Percentiles rank a stretch among this genome's conserved stretches.
phyloP scores from a whole-genome alignment of 1,139 yeast species.

The Taphrina flavorubra region DNA sequence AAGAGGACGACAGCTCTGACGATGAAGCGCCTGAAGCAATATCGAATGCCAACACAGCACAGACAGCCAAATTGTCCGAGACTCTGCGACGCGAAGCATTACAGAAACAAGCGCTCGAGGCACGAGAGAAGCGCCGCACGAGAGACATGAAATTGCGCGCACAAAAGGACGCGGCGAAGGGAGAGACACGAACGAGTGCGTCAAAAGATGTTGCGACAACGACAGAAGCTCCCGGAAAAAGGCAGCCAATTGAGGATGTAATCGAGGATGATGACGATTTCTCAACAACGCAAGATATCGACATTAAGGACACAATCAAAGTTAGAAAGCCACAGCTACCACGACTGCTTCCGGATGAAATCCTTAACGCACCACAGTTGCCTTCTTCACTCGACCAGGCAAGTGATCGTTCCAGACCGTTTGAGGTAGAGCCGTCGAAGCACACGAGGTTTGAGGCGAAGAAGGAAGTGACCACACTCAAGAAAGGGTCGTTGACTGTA shows the following conservation, averaged over 20 bases:
- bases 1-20: slow-evolving; percentile 21
- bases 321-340: slow-evolving; percentile 15
- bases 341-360: slow-evolving; percentile 30
- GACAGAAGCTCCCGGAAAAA: neutral
- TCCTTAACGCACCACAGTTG: slow-evolving; percentile 32
- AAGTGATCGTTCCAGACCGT: neutral
- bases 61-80: slow-evolving; percentile 5
- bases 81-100: neutral
- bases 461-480: slow-evolving; percentile 20
- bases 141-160: slow-evolving; percentile 13
- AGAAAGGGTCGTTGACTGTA: slow-evolving; percentile 14
- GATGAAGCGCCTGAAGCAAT: slow-evolving; percentile 37
- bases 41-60: slow-evolving; percentile 24
- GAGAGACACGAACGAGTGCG: neutral
- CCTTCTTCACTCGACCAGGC: neutral
- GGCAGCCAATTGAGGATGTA: neutral
- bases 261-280: neutral
- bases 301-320: neutral
- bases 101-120: slow-evolving; percentile 20
- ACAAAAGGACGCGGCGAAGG: slow-evolving; percentile 13
- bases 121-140: slow-evolving; percentile 16
- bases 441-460: slow-evolving; percentile 19
- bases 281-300: neutral
- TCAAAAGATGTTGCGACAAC: neutral
- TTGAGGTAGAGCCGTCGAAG: neutral